These are phyloP conservation scores for Yamadazyma aaseri DNA, from an alignment of 1,139 yeast species.

Conservation along the genomic window DNA sequence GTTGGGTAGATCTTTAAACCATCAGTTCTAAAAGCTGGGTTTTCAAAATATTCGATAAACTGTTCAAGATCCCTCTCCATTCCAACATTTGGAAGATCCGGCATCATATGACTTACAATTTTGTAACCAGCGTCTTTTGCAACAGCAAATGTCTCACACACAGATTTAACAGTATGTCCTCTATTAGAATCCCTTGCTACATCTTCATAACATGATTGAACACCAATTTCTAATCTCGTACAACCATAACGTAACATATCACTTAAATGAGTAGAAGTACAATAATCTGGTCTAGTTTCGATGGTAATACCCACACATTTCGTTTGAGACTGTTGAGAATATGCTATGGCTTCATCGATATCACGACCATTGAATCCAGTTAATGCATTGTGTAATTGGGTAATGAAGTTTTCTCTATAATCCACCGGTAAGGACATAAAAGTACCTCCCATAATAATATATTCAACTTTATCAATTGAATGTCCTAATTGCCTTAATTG, in stretches of 20 bases:
- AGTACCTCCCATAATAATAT: conserved; percentile 98
- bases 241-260: conserved; percentile 97
- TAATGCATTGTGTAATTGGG: conserved; percentile 89
- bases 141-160: conserved; percentile 90
- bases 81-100: conserved; percentile 97
- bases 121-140: conserved; percentile 98
- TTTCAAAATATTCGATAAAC: conserved; percentile 92
- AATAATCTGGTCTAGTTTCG: conserved; percentile 98
- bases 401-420: conserved; percentile 85
- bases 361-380: conserved; percentile 90
- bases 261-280: conserved; percentile 92
- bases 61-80: conserved; percentile 98
- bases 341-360: conserved; percentile 85
- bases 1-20: conserved; percentile 96
- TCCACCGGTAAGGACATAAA: conserved; percentile 92
- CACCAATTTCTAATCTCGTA: conserved; percentile 95
- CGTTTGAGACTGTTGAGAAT: conserved; percentile 91
- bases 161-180: conserved; percentile 96
- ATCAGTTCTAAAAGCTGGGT: conserved; percentile 95
- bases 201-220: conserved; percentile 95
- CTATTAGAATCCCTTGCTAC: conserved; percentile 98
- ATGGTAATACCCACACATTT: conserved; percentile 98
- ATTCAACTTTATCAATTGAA: conserved; percentile 94
- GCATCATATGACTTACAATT: conserved; percentile 99
- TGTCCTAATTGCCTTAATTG: conserved; percentile 95